Evolutionary conservation across 2,329 filamentous ascomycete species (phyloP), one percentile per base, ranked within the genome.

Genomic region (Aureobasidium sp.): DNA sequence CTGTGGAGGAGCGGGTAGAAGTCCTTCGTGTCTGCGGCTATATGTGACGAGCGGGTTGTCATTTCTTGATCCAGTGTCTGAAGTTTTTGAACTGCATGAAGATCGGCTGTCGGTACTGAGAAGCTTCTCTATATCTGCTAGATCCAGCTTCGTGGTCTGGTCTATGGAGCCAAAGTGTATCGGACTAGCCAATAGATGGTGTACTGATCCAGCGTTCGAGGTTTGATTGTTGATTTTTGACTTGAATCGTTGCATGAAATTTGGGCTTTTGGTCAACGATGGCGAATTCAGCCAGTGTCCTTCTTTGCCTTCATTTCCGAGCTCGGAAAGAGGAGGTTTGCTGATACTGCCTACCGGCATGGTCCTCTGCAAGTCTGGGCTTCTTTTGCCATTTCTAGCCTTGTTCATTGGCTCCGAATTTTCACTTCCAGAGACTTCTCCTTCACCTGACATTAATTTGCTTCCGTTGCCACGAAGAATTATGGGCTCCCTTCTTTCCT

Each of bases 401-500:
- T 38, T 10, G 6, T 37, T 21, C 4, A 12, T 1, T n/a, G 14
- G 14, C 12, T 30, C 35, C n/a, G 16, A 19, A 3, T 30, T 25
- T 10, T 22, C 11, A 11, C n/a, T 30, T 12, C 7, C 14, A 10
- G 12, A 6, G 6, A n/a, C 4, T 6, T 21, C 68, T 70, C 55
- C 66, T 69, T 41, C 71, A 8, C 22, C 45, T 10, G 12, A 11
- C 6, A 22, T 30, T 11, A n/a, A 22, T 21, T 14, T 34, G 12
- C 17, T 39, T 11, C 45, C 71, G 4, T 68, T 70, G 12, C 74
- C 74, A 27, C 74, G 68, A 39, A 76, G 63, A 16, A 73, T 64
- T 12, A 70, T 68, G 8, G 74, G 74, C 64, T 65, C 12, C 75
- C 66, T 35, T 71, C 66, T 22, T 73, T 71, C n/a, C 67, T 63